phyloP scores from a whole-genome alignment of 805 yeast species.

The Torulaspora indica region DNA sequence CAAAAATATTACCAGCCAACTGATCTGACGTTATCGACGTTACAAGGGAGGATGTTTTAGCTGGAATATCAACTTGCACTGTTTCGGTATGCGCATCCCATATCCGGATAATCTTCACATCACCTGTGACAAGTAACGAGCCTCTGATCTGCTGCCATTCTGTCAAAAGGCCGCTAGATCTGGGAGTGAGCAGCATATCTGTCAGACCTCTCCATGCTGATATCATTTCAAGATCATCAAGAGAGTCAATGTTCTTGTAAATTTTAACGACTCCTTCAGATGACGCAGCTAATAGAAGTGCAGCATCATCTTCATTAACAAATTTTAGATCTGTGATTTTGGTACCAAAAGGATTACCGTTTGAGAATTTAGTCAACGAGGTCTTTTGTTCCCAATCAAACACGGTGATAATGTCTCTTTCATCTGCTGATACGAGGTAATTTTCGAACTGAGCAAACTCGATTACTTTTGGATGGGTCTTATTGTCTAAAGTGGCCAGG shows the following conservation, averaged over 20 bases:
- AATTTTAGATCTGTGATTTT: slow-evolving; percentile 81
- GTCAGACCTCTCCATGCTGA: slow-evolving; percentile 93
- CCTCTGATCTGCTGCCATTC: slow-evolving; percentile 99
- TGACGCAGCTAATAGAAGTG: slow-evolving; percentile 79
- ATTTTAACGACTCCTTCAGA: slow-evolving; percentile 92
- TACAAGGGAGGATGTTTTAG: slow-evolving; percentile 82
- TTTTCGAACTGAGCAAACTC: slow-evolving; percentile 89
- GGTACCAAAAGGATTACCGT: slow-evolving; percentile 82
- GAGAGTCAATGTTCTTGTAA: slow-evolving; percentile 67
- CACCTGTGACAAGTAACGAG: slow-evolving; percentile 85
- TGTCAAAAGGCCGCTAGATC: slow-evolving; percentile 75
- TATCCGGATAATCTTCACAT: slow-evolving; percentile 80
- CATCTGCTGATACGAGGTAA: slow-evolving; percentile 73
- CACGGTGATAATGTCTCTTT: slow-evolving; percentile 72
- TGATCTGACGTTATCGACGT: slow-evolving; percentile 91
- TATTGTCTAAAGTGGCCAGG: slow-evolving; percentile 56
- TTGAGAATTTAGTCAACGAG: slow-evolving; percentile 65
- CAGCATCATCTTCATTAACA: slow-evolving; percentile 87
- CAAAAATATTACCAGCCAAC: slow-evolving; percentile 84
- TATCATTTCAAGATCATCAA: slow-evolving; percentile 54
- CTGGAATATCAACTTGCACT: slow-evolving; percentile 83
- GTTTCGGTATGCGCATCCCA: slow-evolving; percentile 98
- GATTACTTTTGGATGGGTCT: slow-evolving; percentile 72
- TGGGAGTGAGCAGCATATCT: slow-evolving; percentile 72
- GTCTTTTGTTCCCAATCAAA: slow-evolving; percentile 78